phyloP scores from a whole-genome alignment of 371 early-diverging fungal genomes.

The Capillidium heterosporum region DNA sequence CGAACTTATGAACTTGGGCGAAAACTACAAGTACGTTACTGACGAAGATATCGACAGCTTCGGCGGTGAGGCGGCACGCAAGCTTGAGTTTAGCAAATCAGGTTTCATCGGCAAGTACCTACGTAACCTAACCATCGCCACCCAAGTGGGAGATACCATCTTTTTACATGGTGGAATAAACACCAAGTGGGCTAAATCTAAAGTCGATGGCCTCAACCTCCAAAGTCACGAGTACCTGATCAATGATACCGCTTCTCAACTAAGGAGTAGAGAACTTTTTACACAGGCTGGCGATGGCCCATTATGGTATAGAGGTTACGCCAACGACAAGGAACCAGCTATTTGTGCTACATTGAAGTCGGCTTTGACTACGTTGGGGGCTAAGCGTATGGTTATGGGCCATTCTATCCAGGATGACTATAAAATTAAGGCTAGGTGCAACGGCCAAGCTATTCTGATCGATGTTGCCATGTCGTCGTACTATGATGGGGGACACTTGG shows the following conservation, averaged over 20 bases:
- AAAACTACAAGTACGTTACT: constrained; percentile 47
- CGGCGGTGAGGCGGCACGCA: constrained; percentile 30
- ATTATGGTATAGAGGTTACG: constrained; percentile 46
- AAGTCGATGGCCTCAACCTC: constrained; percentile 8
- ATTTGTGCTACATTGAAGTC: constrained; percentile 25
- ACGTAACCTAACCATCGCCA: constrained; percentile 26
- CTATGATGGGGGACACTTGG: constrained; percentile 23
- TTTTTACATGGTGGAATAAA: constrained; percentile 61
- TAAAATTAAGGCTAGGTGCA: constrained; percentile 36
- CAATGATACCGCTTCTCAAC: background rate
- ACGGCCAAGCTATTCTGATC: constrained; percentile 36
- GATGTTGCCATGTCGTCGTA: constrained; percentile 53
- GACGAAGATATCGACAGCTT: constrained; percentile 38
- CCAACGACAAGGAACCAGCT: constrained; percentile 22
- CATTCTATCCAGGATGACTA: constrained; percentile 50
- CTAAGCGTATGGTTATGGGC: constrained; percentile 55
- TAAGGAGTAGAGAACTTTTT: background rate
- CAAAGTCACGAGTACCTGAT: background rate
- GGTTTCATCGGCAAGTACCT: constrained; percentile 50
- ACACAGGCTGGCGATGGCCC: constrained; percentile 18
- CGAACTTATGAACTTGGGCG: constrained; percentile 28
- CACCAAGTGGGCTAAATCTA: constrained; percentile 20
- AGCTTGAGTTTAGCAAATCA: constrained; percentile 26
- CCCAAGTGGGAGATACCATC: constrained; percentile 34
- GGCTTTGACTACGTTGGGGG: constrained; percentile 26